phyloP scores from a whole-genome alignment of 2,329 filamentous ascomycete species.

The Fusarium sp. region DNA sequence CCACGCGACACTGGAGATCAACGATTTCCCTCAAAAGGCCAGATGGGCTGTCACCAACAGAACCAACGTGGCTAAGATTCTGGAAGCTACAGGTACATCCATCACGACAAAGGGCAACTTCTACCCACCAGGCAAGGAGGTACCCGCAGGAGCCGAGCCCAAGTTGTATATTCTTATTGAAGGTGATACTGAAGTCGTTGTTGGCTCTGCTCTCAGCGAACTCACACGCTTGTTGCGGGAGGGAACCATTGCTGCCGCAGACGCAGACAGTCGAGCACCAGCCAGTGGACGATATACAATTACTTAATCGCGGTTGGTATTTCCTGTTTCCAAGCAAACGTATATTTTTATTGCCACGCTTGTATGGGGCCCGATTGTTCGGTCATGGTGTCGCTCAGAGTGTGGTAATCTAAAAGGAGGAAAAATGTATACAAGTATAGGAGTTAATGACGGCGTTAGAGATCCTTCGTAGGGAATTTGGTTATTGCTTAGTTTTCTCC shows the following conservation, averaged over 20 bases:
- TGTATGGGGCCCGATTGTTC: constrained; percentile 2
- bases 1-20: constrained; percentile 98
- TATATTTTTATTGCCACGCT: not conserved
- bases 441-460: constrained; percentile 34
- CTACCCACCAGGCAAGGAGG: constrained; percentile 85
- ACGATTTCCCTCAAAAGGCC: constrained; percentile 98
- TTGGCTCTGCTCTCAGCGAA: constrained; percentile 90
- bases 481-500: constrained; percentile 7
- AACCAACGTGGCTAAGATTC: constrained; percentile 97
- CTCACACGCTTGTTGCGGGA: constrained; percentile 89
- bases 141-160: constrained; percentile 79
- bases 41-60: constrained; percentile 98
- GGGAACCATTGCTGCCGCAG: constrained; percentile 88
- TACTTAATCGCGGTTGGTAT: constrained; percentile 64
- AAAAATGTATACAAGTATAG: constrained; percentile 26
- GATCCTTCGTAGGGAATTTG: not conserved
- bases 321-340: not conserved
- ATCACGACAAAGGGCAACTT: constrained; percentile 98
- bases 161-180: constrained; percentile 98
- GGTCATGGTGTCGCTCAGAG: constrained; percentile 7
- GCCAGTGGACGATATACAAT: constrained; percentile 88
- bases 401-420: constrained; percentile 2
- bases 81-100: constrained; percentile 92
- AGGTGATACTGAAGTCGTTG: constrained; percentile 93
- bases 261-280: constrained; percentile 84